phyloP scores from a whole-genome alignment of 2,329 filamentous ascomycete species.

The Ophiostoma ulmi region DNA sequence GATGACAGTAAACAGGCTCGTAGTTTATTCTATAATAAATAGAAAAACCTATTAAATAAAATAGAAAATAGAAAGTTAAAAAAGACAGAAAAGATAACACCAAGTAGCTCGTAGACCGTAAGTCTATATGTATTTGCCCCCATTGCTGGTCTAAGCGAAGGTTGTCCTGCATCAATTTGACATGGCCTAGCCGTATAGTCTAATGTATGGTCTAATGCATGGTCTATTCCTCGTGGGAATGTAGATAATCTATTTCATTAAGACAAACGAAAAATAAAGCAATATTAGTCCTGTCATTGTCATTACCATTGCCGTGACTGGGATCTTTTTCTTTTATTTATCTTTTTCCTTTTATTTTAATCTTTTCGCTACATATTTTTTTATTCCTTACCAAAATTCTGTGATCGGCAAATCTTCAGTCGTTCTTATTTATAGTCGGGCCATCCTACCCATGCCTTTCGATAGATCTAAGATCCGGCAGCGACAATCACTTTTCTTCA shows the following conservation, averaged over 20 bases:
- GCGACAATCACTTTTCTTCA: not conserved
- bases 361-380: not conserved
- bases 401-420: not conserved
- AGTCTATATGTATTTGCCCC: not conserved
- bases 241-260: not conserved
- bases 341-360: not conserved
- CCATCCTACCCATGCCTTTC: not conserved
- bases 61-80: not conserved
- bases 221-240: not conserved
- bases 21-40: not conserved
- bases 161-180: not conserved
- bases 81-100: not conserved
- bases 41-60: not conserved
- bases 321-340: not conserved
- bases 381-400: not conserved
- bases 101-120: not conserved
- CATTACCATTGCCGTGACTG: constrained; percentile 1
- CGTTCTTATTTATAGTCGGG: constrained; percentile 4
- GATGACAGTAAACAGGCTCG: not conserved
- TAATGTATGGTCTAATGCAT: not conserved
- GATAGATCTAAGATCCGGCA: not conserved
- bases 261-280: not conserved
- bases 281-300: not conserved
- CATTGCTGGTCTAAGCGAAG: not conserved
- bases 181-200: not conserved